These are phyloP conservation scores for Globisporangium abappressorium DNA, from an alignment of 352 stramenopile species.

Conservation along the genomic window DNA sequence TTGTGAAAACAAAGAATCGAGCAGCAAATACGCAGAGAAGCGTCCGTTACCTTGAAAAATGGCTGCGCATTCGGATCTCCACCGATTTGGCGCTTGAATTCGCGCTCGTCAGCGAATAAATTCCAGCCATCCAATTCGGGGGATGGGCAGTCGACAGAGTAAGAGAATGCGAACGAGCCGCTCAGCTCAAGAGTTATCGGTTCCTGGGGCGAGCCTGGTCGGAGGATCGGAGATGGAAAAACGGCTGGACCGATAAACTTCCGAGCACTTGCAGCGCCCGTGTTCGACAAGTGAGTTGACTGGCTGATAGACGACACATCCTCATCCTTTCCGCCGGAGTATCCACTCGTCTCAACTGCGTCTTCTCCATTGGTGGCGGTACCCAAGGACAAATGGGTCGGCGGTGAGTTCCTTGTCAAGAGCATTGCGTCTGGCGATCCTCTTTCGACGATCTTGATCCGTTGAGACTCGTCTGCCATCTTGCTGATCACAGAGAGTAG, in stretches of 20 bases:
- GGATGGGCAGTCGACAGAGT: conserved; percentile 36
- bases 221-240: conserved; percentile 40
- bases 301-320: not conserved
- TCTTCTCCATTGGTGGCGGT: conserved; percentile 1
- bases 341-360: conserved; percentile 6
- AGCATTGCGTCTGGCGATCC: not conserved
- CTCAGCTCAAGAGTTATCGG: conserved; percentile 44
- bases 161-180: conserved; percentile 69
- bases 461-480: conserved; percentile 56
- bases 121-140: conserved; percentile 71
- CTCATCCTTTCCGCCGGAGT: conserved; percentile 3
- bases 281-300: not conserved
- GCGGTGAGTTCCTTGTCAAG: conserved; percentile 1
- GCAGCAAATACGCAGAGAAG: not conserved
- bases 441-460: conserved; percentile 36
- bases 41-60: conserved; percentile 60
- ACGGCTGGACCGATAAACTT: conserved; percentile 23
- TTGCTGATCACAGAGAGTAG: conserved; percentile 49
- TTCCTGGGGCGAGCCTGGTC: conserved; percentile 25
- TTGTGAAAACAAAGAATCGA: conserved; percentile 6
- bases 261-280: not conserved
- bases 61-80: conserved; percentile 50
- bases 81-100: conserved; percentile 81
- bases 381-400: conserved; percentile 11
- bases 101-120: conserved; percentile 65